Base-by-base conservation (phyloP, 768 basidiomycete species). In the Phylloporus rhodoxanthus region DNA sequence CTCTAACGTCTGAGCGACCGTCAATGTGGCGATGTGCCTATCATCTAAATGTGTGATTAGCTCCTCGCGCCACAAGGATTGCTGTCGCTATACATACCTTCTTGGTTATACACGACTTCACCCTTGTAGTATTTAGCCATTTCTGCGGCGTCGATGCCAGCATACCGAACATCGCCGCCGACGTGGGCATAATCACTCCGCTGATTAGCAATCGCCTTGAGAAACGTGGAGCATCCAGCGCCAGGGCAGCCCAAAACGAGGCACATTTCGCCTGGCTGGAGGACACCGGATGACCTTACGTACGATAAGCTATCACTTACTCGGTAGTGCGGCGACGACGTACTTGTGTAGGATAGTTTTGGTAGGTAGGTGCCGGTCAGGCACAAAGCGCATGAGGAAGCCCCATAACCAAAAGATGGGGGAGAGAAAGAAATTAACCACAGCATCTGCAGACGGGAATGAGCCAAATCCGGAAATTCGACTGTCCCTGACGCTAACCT, bases 191-290 rank as follows among this genome's bases (percentile, higher is more conserved):
- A 93, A 11, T 78, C 85, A 8, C 71, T 72, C 4, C 87, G 76
- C 52, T 83, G 76, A 62, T 93, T 91, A 17, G 92, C 79, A 51
- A 95, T 84, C 0, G 82, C 68, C 67, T 90, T 91, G 19, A 95
- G 74, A 70, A 95, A 91, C 0, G 92, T 87, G 1, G 84, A 81
- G 63, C 92, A 94, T 29, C 91, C 91, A 5, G 87, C 77, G 1
- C 85, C 87, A 4, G 91, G 91, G 47, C 87, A 83, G 17, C 91
- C 91, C 11, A 88, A 73, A 19, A 87, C 88, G 6, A 91, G 76
- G 60, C 88, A 84, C 90, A 93, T 92, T 73, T 93, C 85, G 15
- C 89, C 83, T 0, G 87, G 79, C 54, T 85, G 82, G 34, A 90
- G 67, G 15, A 82, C 71, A 34, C 88, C 90, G 7, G 80, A 82